A percentile compares a stretch with the other conserved stretches of the same genome.
Conservation (phyloP, 2,329 filamentous ascomycete genomes). For the Pseudogymnoascus sp. region DNA sequence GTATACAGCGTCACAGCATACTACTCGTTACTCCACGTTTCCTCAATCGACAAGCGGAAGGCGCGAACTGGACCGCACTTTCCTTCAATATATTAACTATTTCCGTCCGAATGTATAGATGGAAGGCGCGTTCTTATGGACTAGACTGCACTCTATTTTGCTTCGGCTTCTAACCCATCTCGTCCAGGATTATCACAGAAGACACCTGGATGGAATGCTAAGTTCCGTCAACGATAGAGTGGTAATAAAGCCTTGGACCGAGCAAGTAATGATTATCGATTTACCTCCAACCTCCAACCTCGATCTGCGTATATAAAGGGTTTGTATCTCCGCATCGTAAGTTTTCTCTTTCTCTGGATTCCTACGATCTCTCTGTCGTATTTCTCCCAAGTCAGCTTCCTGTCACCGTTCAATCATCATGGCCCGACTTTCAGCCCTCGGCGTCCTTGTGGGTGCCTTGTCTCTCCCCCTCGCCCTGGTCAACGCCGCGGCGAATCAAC, state of each 20-base stretch:
- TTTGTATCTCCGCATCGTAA: not conserved
- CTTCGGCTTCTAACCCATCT: not conserved
- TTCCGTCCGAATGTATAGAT: not conserved
- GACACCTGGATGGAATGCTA: not conserved
- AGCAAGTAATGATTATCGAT: not conserved
- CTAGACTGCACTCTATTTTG: not conserved
- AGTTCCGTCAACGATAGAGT: not conserved
- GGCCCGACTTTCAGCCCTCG: not conserved
- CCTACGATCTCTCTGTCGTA: not conserved
- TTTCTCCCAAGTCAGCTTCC: not conserved
- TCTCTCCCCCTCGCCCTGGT: not conserved
- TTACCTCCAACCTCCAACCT: not conserved
- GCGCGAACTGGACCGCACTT: not conserved
- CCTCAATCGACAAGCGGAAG: not conserved
- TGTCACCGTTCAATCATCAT: not conserved
- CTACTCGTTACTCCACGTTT: not conserved
- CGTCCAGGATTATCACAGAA: not conserved
- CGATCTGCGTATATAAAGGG: not conserved
- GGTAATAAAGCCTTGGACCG: not conserved
- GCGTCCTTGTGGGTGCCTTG: not conserved
- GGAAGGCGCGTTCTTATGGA: not conserved
- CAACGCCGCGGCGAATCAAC: constrained; percentile 14
- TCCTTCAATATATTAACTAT: not conserved
- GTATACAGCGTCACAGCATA: not conserved
- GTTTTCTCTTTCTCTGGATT: not conserved